Evolutionary conservation across 2,329 filamentous ascomycete genomes (phyloP), one percentile per base, ranked within the genome.

Genomic region (Cadophora luteo-olivacea): DNA sequence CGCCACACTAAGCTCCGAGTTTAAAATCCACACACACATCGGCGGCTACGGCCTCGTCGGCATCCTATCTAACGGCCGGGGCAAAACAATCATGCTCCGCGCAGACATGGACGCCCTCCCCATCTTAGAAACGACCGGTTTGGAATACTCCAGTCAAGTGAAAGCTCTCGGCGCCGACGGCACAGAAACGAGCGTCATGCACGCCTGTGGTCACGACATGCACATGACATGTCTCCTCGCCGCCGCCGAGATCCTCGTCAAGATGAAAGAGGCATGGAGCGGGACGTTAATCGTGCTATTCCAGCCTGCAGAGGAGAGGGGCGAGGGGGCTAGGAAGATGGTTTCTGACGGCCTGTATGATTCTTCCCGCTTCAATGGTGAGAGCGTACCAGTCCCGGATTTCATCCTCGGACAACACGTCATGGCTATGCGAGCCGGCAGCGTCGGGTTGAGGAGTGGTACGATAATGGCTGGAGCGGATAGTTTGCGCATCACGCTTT

Each of bases 191-290:
- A 84, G 86, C 0, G 85, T 89, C 0, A 91, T 91, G 89, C 89
- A 91, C 77, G 89, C 88, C 25, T 91, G 89, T 75, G 89, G 89
- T 0, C 89, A 91, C 73, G 88, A 90, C 72, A 86, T 89, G 80
- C 89, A 92, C 75, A 85, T 91, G 32, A 83, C 86, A 0, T 80
- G 81, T 38, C 79, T 91, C 3, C 80, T 91, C 1, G 89, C 84
- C 0, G 84, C 85, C 0, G 83, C 86, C 0, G 80, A 84, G 24
- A 79, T 84, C 0, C 79, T 92, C 0, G 77, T 82, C 0, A 77
- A 77, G 0, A 75, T 79, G 0, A 80, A 77, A n/a, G 72, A 82
- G 0, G 38, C 70, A 0, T 92, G 90, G 90, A 80, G 76, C 11
- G 90, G 90, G 0, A 92, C 88, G 0, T 73, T 92, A 24, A 79